Conservation (phyloP, 2,329 filamentous ascomycete genomes). For the Bipolaris cookei region DNA sequence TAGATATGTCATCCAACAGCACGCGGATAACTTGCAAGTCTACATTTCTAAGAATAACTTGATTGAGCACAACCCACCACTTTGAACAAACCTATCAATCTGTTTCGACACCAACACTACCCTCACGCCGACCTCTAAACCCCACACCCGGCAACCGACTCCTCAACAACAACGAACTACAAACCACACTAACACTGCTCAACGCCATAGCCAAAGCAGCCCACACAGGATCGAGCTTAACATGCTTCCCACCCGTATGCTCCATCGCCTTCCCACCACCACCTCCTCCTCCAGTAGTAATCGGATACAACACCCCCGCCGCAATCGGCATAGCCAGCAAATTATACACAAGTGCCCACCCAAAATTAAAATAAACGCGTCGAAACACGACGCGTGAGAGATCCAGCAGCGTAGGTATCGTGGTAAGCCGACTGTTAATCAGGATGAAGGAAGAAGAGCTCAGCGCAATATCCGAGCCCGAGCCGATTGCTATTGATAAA, state of each 20-base stretch:
- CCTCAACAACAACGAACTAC: constrained; percentile 77
- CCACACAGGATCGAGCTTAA: constrained; percentile 80
- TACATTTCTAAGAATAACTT: too few species aligned
- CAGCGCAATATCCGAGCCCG: constrained; percentile 82
- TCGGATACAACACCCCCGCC: constrained; percentile 76
- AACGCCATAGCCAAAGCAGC: constrained; percentile 90
- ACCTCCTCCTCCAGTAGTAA: constrained; percentile 47
- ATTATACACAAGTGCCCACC: constrained; percentile 86
- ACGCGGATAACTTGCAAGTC: too few species aligned
- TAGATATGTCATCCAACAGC: too few species aligned
- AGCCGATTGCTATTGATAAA: constrained; percentile 81
- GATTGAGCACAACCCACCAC: too few species aligned
- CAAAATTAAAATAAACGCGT: constrained; percentile 83
- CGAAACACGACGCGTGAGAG: constrained; percentile 75
- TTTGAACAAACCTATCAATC: too few species aligned
- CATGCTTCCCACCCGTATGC: constrained; percentile 56
- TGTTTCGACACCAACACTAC: neutral
- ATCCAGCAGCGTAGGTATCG: constrained; percentile 74
- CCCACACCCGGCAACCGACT: constrained; percentile 54
- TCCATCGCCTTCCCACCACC: constrained; percentile 47
- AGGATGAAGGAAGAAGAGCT: constrained; percentile 83
- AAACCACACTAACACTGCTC: constrained; percentile 87
- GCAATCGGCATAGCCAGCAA: constrained; percentile 77
- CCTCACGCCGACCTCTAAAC: constrained; percentile 40
- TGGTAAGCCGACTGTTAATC: constrained; percentile 71